Conservation (phyloP, 352 stramenopile genomes). For the Globisporangium heterothallicum region DNA sequence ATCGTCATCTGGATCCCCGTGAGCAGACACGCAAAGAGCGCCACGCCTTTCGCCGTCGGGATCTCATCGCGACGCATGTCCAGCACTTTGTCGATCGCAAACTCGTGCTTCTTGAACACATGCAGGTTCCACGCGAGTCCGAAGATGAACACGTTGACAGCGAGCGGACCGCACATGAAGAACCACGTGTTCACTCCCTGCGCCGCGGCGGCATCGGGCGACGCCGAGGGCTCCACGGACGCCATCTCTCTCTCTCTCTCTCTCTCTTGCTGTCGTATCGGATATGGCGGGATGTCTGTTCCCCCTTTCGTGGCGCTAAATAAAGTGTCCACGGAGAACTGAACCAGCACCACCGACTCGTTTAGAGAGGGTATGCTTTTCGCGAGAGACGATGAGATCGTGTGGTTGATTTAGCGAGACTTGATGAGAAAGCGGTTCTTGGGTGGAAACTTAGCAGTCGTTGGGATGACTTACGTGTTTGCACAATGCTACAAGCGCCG, state of each 20-base stretch:
- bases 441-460: neutral
- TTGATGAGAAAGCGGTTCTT: no score
- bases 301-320: neutral
- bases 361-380: neutral
- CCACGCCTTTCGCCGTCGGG: slow-evolving; percentile 35
- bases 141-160: slow-evolving; percentile 59
- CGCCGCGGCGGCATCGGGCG: neutral
- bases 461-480: neutral
- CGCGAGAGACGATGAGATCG: neutral
- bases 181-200: slow-evolving; percentile 57
- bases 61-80: slow-evolving; percentile 64
- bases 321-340: neutral
- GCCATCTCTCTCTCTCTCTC: slow-evolving; percentile 6
- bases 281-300: neutral
- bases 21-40: slow-evolving; percentile 30
- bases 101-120: slow-evolving; percentile 46
- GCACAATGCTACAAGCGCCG: neutral
- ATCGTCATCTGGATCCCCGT: slow-evolving; percentile 43
- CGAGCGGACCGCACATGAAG: slow-evolving; percentile 75
- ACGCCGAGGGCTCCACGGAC: slow-evolving; percentile 7
- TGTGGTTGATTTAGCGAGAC: no score
- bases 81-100: slow-evolving; percentile 65
- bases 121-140: slow-evolving; percentile 59
- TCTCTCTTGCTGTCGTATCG: neutral
- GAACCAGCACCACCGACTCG: neutral